Conservation (phyloP, 1,284 basidiomycete species). For the Melampsora larici-populina region DNA sequence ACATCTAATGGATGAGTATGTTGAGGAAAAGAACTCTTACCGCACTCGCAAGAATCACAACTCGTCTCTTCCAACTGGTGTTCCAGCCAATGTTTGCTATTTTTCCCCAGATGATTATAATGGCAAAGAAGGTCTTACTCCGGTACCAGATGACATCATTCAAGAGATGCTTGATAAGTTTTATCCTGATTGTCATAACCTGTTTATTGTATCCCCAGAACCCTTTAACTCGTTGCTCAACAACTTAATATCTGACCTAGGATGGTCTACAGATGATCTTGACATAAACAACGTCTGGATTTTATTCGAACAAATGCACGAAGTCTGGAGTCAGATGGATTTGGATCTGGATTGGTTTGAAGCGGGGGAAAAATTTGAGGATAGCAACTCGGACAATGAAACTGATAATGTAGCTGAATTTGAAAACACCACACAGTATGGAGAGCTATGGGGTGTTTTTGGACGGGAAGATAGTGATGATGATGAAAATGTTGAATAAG, state of each 20-base stretch:
- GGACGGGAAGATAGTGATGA: too few species aligned
- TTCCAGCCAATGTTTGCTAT: neutral
- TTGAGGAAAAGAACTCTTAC: neutral
- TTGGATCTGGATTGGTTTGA: neutral
- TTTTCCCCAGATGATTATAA: neutral
- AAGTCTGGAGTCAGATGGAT: neutral
- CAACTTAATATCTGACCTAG: neutral
- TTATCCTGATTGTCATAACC: neutral
- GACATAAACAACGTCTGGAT: neutral
- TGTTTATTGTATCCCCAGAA: neutral
- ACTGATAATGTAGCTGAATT: too few species aligned
- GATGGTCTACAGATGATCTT: neutral
- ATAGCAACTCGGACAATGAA: neutral
- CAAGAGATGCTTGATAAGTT: neutral
- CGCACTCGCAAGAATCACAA: neutral
- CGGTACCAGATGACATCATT: neutral
- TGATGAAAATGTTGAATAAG: too few species aligned
- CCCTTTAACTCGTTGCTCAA: neutral
- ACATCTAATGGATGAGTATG: too few species aligned
- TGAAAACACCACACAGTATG: too few species aligned
- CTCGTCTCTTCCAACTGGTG: neutral
- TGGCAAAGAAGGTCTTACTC: neutral
- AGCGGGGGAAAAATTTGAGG: neutral
- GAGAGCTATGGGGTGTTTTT: too few species aligned
- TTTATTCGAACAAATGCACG: neutral